Percentiles rank a stretch among this genome's conserved stretches.
These are phyloP conservation scores for Phaseolus coccineus DNA, from an alignment of 331 rosid genomes.

Conservation along the genomic window DNA sequence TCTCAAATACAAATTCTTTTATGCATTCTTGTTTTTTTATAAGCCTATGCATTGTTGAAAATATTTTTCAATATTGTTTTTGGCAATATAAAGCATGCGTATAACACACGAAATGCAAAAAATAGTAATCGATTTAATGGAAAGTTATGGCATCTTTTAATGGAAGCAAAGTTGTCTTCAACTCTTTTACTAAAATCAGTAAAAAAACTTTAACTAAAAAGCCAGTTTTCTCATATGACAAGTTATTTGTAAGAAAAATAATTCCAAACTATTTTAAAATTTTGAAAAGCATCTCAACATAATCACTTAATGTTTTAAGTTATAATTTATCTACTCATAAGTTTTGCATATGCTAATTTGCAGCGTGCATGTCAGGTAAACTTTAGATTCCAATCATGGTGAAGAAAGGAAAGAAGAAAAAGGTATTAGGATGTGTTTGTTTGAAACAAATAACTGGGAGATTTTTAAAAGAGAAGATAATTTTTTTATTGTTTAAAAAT, in stretches of 20 bases:
- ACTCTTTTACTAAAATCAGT: neutral
- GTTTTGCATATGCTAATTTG: slow-evolving; percentile 22
- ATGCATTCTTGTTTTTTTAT: neutral
- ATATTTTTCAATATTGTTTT: neutral
- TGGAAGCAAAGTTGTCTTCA: neutral
- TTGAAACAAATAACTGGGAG: neutral
- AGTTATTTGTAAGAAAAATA: too few species aligned
- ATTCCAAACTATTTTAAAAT: neutral
- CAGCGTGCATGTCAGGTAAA: neutral
- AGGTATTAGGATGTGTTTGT: too few species aligned
- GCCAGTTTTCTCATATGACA: neutral
- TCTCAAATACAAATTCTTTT: neutral
- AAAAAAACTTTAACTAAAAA: neutral
- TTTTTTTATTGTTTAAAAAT: too few species aligned
- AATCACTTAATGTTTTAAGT: too few species aligned
- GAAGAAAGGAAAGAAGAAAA: neutral
- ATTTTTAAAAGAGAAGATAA: too few species aligned
- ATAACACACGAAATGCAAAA: neutral
- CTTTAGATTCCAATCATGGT: neutral
- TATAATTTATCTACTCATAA: neutral
- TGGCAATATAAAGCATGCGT: neutral
- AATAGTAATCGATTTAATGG: too few species aligned
- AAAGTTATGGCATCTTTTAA: too few species aligned
- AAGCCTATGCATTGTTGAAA: neutral
- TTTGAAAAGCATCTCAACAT: neutral